Conservation (phyloP, 495 filamentous ascomycete genomes). For the Cercophora scortea region DNA sequence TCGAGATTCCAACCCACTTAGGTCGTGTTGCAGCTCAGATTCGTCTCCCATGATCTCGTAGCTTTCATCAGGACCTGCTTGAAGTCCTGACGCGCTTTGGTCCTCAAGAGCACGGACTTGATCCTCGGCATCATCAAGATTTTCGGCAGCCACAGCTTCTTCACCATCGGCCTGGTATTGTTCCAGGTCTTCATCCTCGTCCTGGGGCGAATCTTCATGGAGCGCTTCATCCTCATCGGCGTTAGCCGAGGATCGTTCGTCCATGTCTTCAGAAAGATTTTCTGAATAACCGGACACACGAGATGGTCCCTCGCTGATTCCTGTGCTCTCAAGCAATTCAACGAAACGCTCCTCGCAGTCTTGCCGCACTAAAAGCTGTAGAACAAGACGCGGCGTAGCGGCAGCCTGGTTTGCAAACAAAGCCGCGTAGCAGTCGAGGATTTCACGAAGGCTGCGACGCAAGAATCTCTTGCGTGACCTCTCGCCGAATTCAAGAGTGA, state of each 20-base stretch:
- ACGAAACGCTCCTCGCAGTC: slow-evolving; percentile 21
- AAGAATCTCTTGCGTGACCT: slow-evolving; percentile 19
- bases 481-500: slow-evolving; percentile 67
- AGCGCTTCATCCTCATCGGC: background rate
- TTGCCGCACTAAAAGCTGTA: slow-evolving; percentile 14
- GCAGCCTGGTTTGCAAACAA: slow-evolving; percentile 8
- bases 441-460: slow-evolving; percentile 39
- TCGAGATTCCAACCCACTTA: background rate
- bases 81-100: slow-evolving; percentile 4
- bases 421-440: slow-evolving; percentile 11
- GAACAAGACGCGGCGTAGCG: slow-evolving; percentile 3
- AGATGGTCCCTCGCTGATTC: slow-evolving; percentile 2
- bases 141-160: slow-evolving; percentile 3
- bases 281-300: slow-evolving; percentile 4
- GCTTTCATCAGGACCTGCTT: slow-evolving; percentile 34
- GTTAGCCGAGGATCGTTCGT: background rate
- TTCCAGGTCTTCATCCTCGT: slow-evolving; percentile 10
- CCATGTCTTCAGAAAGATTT: slow-evolving; percentile 1
- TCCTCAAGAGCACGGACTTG: background rate
- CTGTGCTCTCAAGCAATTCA: slow-evolving; percentile 13
- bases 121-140: slow-evolving; percentile 9
- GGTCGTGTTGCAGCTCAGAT: background rate
- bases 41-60: slow-evolving; percentile 1
- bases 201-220: slow-evolving; percentile 9
- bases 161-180: background rate